Conservation (phyloP, 2,329 filamentous ascomycete species). For the Colletotrichum sp. region DNA sequence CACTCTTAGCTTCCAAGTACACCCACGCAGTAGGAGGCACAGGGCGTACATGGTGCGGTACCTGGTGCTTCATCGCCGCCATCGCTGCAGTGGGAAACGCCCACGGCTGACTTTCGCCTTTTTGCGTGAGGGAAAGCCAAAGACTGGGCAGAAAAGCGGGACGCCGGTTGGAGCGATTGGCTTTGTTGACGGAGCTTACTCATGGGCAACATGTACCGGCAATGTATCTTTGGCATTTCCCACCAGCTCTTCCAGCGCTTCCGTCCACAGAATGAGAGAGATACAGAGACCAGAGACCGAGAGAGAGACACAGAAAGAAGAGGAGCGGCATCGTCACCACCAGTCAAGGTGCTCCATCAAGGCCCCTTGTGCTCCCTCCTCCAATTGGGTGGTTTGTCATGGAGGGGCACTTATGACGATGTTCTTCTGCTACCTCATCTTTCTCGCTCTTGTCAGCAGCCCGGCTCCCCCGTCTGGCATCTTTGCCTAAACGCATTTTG, state of each 20-base stretch:
- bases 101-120: neutral
- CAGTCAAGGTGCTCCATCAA: slow-evolving; percentile 7
- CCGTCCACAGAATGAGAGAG: neutral
- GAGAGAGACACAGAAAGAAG: neutral
- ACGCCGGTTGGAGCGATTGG: slow-evolving; percentile 1
- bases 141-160: slow-evolving; percentile 13
- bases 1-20: neutral
- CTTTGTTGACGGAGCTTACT: slow-evolving; percentile 19
- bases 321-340: slow-evolving; percentile 12
- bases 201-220: slow-evolving; percentile 1
- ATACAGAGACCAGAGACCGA: neutral
- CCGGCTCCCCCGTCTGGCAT: neutral
- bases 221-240: slow-evolving; percentile 3
- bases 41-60: neutral
- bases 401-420: slow-evolving; percentile 21
- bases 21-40: neutral
- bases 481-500: neutral
- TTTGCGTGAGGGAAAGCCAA: neutral
- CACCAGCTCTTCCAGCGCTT: slow-evolving; percentile 13
- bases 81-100: neutral
- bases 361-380: neutral
- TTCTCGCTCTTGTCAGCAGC: slow-evolving; percentile 4
- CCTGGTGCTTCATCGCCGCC: neutral
- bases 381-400: slow-evolving; percentile 8
- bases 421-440: slow-evolving; percentile 1